Base-by-base conservation (phyloP, 805 yeast genomes). In the Hanseniaspora meyeri region DNA sequence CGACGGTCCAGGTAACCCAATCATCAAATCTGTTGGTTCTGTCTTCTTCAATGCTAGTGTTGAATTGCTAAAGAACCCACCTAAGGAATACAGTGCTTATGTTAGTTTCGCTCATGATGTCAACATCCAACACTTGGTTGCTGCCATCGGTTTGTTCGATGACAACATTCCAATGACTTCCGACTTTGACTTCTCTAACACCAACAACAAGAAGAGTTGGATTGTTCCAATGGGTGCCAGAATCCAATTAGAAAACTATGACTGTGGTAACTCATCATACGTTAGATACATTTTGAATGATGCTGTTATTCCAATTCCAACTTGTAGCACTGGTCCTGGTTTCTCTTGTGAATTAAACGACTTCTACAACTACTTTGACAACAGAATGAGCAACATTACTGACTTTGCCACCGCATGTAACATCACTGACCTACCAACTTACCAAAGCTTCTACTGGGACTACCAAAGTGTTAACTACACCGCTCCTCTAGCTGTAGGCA, bases 21-120 rank as follows among this genome's bases (percentile, higher is more conserved):
- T 76, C 54, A 77, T 82, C 11, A 74, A 75, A 24, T 75, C 81
- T 3, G 73, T 81, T 40, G 93, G 91, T 2, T 75, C 82, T 0
- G 79, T 81, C 9, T 77, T 78, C 68, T 74, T 78, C 57, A 74
- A 76, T 43, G 76, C 78, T 45, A 72, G 79, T 9, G 70, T 81
- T 59, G 69, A 74, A n/a, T 72, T 77, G 57, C 70, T 82, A 60
- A 67, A 72, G 59, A 74, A 77, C 55, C 77, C 77, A 38, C 64
- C 65, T 10, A 76, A 74, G 58, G 74, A 71, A 57, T 78, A 67
- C 64, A 75, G 77, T 57, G 72, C 85, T 49, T 82, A 83, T 73
- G 72, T 85, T 61, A 83, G 81, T 61, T 83, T 86, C 71, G 74
- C 87, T 14, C 95, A 87, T 64, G 95, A 87, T 65, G 77, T 83